phyloP scores from a whole-genome alignment of 1,139 yeast genomes.

The Blastobotrys indianensis region DNA sequence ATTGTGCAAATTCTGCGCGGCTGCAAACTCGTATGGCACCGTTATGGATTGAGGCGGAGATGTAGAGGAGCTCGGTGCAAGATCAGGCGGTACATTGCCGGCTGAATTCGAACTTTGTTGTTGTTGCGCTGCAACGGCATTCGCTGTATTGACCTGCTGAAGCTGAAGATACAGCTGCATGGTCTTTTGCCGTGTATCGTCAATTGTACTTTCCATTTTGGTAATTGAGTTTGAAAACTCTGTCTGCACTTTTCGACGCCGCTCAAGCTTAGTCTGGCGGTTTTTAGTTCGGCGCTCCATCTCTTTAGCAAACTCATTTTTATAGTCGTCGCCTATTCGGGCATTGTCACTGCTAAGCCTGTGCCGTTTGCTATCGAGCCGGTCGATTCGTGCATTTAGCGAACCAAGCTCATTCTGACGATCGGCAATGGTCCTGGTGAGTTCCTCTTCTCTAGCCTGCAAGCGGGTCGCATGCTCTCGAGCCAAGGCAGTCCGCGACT shows the following conservation, averaged over 20 bases:
- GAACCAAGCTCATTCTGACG: conserved; percentile 21
- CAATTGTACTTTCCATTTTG: conserved; percentile 32
- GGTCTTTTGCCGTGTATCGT: conserved; percentile 22
- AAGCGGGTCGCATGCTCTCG: conserved; percentile 8
- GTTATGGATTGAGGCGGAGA: neutral
- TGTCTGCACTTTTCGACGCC: conserved; percentile 24
- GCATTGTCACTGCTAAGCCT: conserved; percentile 13
- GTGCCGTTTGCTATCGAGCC: conserved; percentile 21
- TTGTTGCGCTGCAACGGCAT: too few relatives aligned
- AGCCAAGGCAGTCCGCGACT: neutral
- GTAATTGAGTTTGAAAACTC: conserved; percentile 34
- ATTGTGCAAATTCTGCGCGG: neutral
- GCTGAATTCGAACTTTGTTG: too few relatives aligned
- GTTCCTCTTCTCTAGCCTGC: conserved; percentile 17
- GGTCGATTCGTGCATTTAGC: conserved; percentile 22
- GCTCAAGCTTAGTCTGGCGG: conserved; percentile 20
- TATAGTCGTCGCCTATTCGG: conserved; percentile 19
- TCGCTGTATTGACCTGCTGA: too few relatives aligned
- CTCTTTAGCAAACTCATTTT: conserved; percentile 15
- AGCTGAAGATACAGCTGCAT: neutral
- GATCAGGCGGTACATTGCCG: too few relatives aligned
- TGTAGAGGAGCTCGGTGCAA: neutral
- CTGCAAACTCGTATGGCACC: neutral
- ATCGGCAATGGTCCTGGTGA: conserved; percentile 20
- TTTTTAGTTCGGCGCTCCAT: conserved; percentile 17